Evolutionary conservation across 768 basidiomycete species (phyloP), one percentile per base, ranked within the genome.

Genomic region (Fomitopsis pulvina): DNA sequence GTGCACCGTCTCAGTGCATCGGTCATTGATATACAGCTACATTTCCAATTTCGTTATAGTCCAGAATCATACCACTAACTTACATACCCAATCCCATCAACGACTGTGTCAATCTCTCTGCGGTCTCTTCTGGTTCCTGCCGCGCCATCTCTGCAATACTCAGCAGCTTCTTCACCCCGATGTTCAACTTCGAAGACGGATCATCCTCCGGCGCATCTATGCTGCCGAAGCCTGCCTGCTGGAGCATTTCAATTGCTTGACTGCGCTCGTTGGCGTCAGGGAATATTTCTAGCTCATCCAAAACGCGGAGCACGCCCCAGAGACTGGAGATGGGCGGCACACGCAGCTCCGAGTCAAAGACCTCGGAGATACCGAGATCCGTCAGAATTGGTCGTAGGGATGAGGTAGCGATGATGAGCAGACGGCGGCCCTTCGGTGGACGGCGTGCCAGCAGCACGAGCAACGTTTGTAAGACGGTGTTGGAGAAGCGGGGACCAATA

Each of bases 401-500:
- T 3, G 95, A 87, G 0, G 96, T 99, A 2, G 91, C 91, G 48
- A 99, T 77, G 57, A 99, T 78, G 40, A 99, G 74, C 16, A 99
- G 77, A 20, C 95, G 91, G 11, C 91, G 92, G 52, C 83, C 92
- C 78, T 96, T 96, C 0, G 96, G 96, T 38, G 96, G 96, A 52
- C 88, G 78, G 54, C 90, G 85, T 40, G 80, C 81, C 53, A 97
- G 81, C 22, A 99, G 72, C 0, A 98, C 94, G 45, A 96, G 71
- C 16, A 99, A 69, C 0, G 94, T 76, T 66, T 98, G 96, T 21
- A 99, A 73, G 4, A 97, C 91, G 7, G 84, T 74, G 64, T 98
- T 98, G 1, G 95, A 97, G 70, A 97, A 99, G 42, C 93, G 77
- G n/a, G 87, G 90, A 2, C 95, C 95, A 69, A 99, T 85, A 3